Evolutionary conservation across 768 basidiomycete species (phyloP), one percentile per base, ranked within the genome.

Genomic region (Boletellus emodensis): DNA sequence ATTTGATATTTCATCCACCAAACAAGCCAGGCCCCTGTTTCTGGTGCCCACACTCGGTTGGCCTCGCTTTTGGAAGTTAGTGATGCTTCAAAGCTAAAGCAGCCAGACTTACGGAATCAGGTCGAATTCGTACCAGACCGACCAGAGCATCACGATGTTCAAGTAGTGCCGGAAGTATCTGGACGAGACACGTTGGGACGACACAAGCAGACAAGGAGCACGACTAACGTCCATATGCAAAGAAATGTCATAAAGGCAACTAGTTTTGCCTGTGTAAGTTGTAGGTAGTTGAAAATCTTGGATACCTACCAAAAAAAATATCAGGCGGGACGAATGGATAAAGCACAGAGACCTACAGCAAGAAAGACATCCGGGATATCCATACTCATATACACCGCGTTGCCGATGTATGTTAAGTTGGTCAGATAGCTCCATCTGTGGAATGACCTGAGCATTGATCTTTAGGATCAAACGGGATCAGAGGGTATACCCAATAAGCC

Each of bases 151-250:
- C 47, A 74, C 70, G 48, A 95, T 65, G 66, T 96, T 97, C 37
- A 94, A 73, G 63, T 87, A 96, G 66, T 94, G 94, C 4, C 95
- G 89, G 78, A 94, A 90, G 64, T 97, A 97, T 7, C 91, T 95
- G 61, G 4, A 3, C 37, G 14, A 30, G 30, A 47, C 9, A 3
- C 5, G 3, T 50, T 1, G 17, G 48, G 20, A 43, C 6, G 2
- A 24, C 1, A 13, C 20, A 28, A 8, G 35, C 7, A 20, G 4
- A 40, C 3, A 20, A 37, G 24, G 33, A 28, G 15, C 0, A 34
- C 18, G 15, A 80, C 89, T 67, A 60, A 94, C 88, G 87, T 84
- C 94, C 94, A 96, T 22, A 86, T 66, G 46, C 63, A 67, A 50
- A 90, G 71, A 65, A 96, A 91, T 33, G 77, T 49, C 2, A 70